Percentiles rank a stretch among this genome's conserved stretches.
Evolutionary conservation across 2,329 filamentous ascomycete species (phyloP).

Genomic region (Colletotrichum australisinense): DNA sequence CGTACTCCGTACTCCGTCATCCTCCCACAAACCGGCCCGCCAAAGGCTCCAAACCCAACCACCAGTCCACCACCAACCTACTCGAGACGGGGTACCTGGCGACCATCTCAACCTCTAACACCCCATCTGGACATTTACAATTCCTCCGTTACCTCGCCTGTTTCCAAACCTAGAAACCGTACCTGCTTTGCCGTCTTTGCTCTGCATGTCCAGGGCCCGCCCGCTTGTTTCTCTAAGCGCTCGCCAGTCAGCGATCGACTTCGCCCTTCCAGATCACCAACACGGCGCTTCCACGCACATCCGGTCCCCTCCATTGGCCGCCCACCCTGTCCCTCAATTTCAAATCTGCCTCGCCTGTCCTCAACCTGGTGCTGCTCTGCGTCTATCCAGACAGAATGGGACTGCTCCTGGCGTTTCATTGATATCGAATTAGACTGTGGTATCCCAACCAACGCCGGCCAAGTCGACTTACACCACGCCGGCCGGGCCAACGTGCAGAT

Average conservation of each 20-base stretch:
- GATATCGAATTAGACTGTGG: slow-evolving; percentile 25
- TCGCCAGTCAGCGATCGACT: slow-evolving; percentile 41
- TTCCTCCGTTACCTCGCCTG: slow-evolving; percentile 32
- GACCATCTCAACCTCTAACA: slow-evolving; percentile 34
- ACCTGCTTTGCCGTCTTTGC: slow-evolving; percentile 27
- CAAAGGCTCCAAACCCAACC: slow-evolving; percentile 2
- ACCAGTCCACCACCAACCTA: slow-evolving; percentile 4
- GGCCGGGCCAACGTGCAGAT: slow-evolving; percentile 25
- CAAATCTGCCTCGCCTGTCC: slow-evolving; percentile 26
- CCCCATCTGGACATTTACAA: slow-evolving; percentile 11
- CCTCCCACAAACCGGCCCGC: not conserved
- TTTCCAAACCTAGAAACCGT: slow-evolving; percentile 24
- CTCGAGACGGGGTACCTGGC: slow-evolving; percentile 18
- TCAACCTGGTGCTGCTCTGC: slow-evolving; percentile 35
- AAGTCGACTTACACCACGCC: slow-evolving; percentile 28
- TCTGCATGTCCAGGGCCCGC: slow-evolving; percentile 8
- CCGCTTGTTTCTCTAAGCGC: slow-evolving; percentile 44
- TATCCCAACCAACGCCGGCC: slow-evolving; percentile 29
- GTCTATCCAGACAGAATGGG: slow-evolving; percentile 44
- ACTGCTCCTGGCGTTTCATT: slow-evolving; percentile 35
- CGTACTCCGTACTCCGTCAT: not conserved
- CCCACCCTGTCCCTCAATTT: slow-evolving; percentile 40
- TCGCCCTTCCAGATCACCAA: slow-evolving; percentile 36
- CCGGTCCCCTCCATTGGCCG: slow-evolving; percentile 42
- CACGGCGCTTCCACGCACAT: slow-evolving; percentile 45